These are phyloP conservation scores for Verticillium nonalfalfae DNA, from an alignment of 2,329 filamentous ascomycete genomes.

Conservation along the genomic window DNA sequence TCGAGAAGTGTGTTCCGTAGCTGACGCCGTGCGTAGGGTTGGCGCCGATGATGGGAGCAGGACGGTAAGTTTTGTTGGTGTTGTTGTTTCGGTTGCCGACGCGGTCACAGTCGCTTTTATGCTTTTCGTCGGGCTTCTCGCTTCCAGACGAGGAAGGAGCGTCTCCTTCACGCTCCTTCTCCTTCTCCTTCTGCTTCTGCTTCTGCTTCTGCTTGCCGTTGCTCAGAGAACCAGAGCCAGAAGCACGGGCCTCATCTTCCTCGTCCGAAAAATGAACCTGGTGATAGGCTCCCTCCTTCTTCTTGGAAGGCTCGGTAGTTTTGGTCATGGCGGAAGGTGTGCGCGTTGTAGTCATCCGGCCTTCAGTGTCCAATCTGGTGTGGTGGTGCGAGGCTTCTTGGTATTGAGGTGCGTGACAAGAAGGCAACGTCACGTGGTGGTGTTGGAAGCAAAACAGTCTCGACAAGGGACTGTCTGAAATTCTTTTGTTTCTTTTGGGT, in stretches of 20 bases:
- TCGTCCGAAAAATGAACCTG: not conserved
- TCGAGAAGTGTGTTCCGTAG: not conserved
- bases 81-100: not conserved
- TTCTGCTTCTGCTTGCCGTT: not conserved
- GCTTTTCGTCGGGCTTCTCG: not conserved
- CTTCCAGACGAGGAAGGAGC: not conserved
- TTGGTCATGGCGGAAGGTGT: not conserved
- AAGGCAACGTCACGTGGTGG: not conserved
- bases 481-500: too few species aligned
- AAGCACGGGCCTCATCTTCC: not conserved
- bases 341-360: not conserved
- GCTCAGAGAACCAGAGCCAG: not conserved
- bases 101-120: not conserved
- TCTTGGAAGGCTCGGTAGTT: not conserved
- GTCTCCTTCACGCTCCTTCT: not conserved
- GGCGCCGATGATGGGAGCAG: not conserved
- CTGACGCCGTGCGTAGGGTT: not conserved
- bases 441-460: too few species aligned
- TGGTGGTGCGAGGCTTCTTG: not conserved
- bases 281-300: not conserved
- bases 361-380: not conserved
- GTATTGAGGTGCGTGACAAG: not conserved
- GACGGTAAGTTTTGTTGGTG: not conserved
- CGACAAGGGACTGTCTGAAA: too few species aligned
- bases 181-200: not conserved